A percentile compares a stretch with the other conserved stretches of the same genome.
Conservation (phyloP, 257 asterid genomes). For the Gentiana dahurica region DNA sequence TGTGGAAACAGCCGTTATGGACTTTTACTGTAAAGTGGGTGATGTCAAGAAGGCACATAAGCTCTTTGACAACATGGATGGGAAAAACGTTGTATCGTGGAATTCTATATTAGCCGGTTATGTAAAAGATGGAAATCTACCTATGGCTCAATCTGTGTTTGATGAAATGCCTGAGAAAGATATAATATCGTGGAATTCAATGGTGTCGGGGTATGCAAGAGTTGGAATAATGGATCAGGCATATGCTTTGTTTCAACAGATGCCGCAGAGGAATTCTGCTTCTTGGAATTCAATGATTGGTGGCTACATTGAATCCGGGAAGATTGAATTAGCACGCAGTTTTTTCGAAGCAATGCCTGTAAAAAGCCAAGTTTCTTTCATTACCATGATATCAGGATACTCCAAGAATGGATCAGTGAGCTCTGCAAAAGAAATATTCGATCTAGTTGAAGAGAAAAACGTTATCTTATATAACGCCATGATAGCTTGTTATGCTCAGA, state of each 20-base stretch:
- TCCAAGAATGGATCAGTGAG: slow-evolving; percentile 54
- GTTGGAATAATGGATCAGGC: slow-evolving; percentile 57
- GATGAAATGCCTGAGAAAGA: slow-evolving; percentile 69
- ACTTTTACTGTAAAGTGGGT: slow-evolving; percentile 62
- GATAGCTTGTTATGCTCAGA: slow-evolving; percentile 73
- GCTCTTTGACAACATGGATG: slow-evolving; percentile 53
- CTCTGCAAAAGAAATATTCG: slow-evolving; percentile 48
- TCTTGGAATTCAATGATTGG: slow-evolving; percentile 76
- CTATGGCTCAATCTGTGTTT: slow-evolving; percentile 47
- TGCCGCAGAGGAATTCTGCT: slow-evolving; percentile 59
- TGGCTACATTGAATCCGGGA: slow-evolving; percentile 52
- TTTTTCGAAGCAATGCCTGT: slow-evolving; percentile 60
- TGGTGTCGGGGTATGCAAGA: slow-evolving; percentile 55
- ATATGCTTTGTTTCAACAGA: slow-evolving; percentile 38
- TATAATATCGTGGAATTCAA: slow-evolving; percentile 64
- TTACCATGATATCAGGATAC: slow-evolving; percentile 71
- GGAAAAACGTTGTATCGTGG: slow-evolving; percentile 68
- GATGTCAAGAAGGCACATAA: slow-evolving; percentile 51
- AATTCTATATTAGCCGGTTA: slow-evolving; percentile 67
- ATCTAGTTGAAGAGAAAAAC: slow-evolving; percentile 30
- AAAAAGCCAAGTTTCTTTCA: slow-evolving; percentile 48
- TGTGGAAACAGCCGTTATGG: slow-evolving; percentile 74
- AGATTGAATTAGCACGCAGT: slow-evolving; percentile 48
- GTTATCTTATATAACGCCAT: slow-evolving; percentile 53
- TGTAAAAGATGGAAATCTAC: slow-evolving; percentile 42